Evolutionary conservation across 495 filamentous ascomycete genomes (phyloP).

Genomic region (Ramalina peruviana): DNA sequence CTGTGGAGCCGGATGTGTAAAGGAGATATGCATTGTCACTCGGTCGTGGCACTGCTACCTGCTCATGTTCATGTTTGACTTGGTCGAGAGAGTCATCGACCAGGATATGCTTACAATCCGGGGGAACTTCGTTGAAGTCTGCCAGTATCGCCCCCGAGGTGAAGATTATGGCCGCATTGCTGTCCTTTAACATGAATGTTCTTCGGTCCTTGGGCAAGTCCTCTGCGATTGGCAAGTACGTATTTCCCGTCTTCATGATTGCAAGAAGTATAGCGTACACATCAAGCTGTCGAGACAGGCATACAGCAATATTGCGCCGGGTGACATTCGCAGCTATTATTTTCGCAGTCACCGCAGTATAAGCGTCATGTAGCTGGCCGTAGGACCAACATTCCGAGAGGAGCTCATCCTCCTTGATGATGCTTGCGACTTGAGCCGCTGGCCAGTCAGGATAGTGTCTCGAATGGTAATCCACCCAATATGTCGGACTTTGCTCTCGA

Average conservation of each 20-base stretch:
- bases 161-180: conserved; percentile 21
- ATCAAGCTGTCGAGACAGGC: conserved; percentile 27
- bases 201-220: conserved; percentile 30
- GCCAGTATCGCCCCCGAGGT: conserved; percentile 14
- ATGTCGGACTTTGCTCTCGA: conserved; percentile 13
- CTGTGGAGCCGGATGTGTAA: conserved; percentile 35
- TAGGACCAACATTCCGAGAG: conserved; percentile 28
- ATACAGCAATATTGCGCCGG: conserved; percentile 30
- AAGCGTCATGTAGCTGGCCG: conserved; percentile 22
- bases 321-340: conserved; percentile 21
- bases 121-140: conserved; percentile 17
- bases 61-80: neutral
- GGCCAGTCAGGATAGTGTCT: conserved; percentile 23
- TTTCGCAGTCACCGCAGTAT: conserved; percentile 27
- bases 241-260: conserved; percentile 46
- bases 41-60: neutral
- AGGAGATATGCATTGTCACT: conserved; percentile 23
- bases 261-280: conserved; percentile 31
- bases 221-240: conserved; percentile 55
- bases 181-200: conserved; percentile 30
- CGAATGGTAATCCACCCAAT: conserved; percentile 26
- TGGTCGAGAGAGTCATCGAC: conserved; percentile 20
- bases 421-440: conserved; percentile 29
- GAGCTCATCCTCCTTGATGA: conserved; percentile 16
- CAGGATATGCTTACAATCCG: conserved; percentile 13